phyloP scores from a whole-genome alignment of 2,329 filamentous ascomycete genomes.

The Fusarium odoratissimum region DNA sequence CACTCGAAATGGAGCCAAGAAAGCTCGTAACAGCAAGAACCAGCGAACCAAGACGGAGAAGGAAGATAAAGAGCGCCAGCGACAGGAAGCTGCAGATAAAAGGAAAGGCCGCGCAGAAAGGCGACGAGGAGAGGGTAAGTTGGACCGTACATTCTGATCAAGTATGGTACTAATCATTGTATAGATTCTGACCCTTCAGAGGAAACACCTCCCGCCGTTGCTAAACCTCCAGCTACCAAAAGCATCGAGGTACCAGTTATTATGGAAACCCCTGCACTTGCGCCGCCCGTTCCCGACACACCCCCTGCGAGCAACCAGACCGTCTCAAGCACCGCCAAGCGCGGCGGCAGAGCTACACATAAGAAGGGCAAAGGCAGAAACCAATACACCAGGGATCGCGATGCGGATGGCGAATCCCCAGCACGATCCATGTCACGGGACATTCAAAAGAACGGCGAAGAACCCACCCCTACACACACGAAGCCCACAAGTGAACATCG shows the following conservation, averaged over 20 bases:
- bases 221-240: constrained; percentile 46
- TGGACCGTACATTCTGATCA: not conserved
- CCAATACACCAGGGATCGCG: constrained; percentile 83
- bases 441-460: constrained; percentile 54
- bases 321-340: constrained; percentile 67
- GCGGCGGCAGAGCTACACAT: constrained; percentile 67
- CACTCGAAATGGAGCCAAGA: constrained; percentile 66
- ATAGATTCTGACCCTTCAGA: constrained; percentile 79
- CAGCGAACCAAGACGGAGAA: constrained; percentile 73
- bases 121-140: constrained; percentile 81
- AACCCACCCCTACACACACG: constrained; percentile 48
- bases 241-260: constrained; percentile 48
- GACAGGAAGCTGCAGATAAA: constrained; percentile 80
- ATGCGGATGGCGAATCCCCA: constrained; percentile 68
- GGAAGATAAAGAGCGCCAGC: constrained; percentile 79
- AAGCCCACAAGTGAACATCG: constrained; percentile 62
- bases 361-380: constrained; percentile 80
- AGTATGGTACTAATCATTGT: constrained; percentile 21
- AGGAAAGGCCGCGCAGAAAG: constrained; percentile 85
- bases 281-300: constrained; percentile 49
- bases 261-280: constrained; percentile 44
- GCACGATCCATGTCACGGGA: constrained; percentile 66
- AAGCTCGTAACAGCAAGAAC: constrained; percentile 68
- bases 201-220: constrained; percentile 67
- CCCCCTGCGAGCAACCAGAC: constrained; percentile 59